These are phyloP conservation scores for Geotrichum klebahnii DNA, from an alignment of 1,139 yeast species.

Conservation along the genomic window DNA sequence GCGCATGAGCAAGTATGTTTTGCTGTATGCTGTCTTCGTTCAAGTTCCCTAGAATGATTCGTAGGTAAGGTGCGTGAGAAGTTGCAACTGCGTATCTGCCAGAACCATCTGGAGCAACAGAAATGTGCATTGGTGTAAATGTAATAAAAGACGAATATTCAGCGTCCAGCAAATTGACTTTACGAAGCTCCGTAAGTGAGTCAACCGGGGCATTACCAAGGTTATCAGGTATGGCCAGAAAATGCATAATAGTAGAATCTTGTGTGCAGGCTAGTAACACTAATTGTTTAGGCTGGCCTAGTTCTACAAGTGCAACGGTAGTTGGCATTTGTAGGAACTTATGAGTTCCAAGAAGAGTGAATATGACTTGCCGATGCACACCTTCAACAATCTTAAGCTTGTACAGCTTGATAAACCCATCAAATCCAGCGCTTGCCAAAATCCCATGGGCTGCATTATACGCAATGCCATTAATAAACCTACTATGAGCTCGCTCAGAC, in stretches of 20 bases:
- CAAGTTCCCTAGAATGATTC: constrained; percentile 16
- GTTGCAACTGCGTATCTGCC: constrained; percentile 17
- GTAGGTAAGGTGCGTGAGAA: constrained; percentile 17
- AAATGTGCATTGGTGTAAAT: constrained; percentile 19
- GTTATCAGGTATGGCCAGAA: background rate
- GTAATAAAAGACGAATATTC: constrained; percentile 13
- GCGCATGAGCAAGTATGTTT: constrained; percentile 17
- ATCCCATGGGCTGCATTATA: constrained; percentile 2
- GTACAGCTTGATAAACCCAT: constrained; percentile 15
- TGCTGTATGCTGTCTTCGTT: constrained; percentile 1
- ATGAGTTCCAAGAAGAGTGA: constrained; percentile 10
- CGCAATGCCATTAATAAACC: constrained; percentile 13
- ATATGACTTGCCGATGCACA: background rate
- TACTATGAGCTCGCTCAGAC: constrained; percentile 10
- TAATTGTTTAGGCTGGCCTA: background rate
- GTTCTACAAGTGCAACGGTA: constrained; percentile 13
- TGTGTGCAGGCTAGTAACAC: constrained; percentile 16
- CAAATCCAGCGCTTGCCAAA: constrained; percentile 18
- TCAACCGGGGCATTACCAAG: background rate
- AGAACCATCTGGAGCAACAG: constrained; percentile 10
- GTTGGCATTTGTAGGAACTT: constrained; percentile 20
- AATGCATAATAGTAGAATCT: constrained; percentile 19
- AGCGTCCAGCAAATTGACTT: constrained; percentile 16
- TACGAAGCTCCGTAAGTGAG: constrained; percentile 5
- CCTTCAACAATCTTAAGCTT: background rate